Base-by-base conservation (phyloP, 139 green algal genomes). In the Chlorella vulgaris region DNA sequence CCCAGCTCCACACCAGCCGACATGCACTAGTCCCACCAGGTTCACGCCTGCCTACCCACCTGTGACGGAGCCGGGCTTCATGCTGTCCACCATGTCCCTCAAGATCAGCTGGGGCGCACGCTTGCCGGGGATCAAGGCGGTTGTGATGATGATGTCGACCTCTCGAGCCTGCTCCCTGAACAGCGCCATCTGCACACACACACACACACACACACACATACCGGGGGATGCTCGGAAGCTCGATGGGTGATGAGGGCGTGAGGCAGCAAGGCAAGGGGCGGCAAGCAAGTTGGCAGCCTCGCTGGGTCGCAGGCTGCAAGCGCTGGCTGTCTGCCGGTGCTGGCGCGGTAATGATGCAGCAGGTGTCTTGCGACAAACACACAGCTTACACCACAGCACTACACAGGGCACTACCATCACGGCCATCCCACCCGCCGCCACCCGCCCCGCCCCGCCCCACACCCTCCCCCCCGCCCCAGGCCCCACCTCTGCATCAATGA, bases 141-240 rank as follows among this genome's bases (percentile, higher is more conserved):
- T 98, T 74, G 92, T 93, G 89, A 98, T 94, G 87, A 98, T 92
- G 82, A 98, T 94, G 88, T 98, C 94, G 13, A 97, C 91, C 31
- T 98, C 94, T 81, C 89, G 90, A 70, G 84, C 90, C 89, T 97
- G 94, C 68, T 90, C 40, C 40, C 55, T 69, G 65, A 71, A 71
- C 33, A 71, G 65, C 4, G 33, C 35, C 65, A 71, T 71, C 69
- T 76, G 69, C 43, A n/a, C n/a, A n/a, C n/a, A n/a, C n/a, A n/a
- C n/a, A n/a, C n/a, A n/a, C n/a, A n/a, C n/a, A n/a, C n/a, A n/a
- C n/a, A n/a, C n/a, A n/a, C n/a, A n/a, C n/a, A n/a, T n/a, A n/a
- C 18, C 55, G 55, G 55, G 47, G 47, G 47, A n/a, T n/a, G n/a
- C n/a, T n/a, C n/a, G n/a, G n/a, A n/a, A n/a, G n/a, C n/a, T n/a